Evolutionary conservation across 371 early-diverging fungal species (phyloP), one percentile per base, ranked within the genome.

Genomic region (Mortierella sp.): DNA sequence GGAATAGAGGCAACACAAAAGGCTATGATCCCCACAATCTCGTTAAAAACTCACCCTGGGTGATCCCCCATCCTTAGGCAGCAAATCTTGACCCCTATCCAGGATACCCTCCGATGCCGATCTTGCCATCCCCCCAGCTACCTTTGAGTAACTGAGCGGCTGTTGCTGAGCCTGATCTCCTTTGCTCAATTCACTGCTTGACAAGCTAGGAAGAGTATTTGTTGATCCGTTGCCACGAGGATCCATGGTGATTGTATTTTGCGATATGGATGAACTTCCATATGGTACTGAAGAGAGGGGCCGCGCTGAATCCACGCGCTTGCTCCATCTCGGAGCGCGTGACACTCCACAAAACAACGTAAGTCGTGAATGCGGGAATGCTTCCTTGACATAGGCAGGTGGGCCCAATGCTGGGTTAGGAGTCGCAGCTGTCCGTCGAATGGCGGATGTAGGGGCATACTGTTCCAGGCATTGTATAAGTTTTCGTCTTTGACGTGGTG

Each of bases 331-430:
- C 10, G 80, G 80, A 0, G 80, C 75, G 9, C 71, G 66, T 5
- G 91, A 90, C 24, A 86, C 75, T 3, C 76, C 83, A 58, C 88
- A 87, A 8, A 85, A 78, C 10, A 90, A 75, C 0, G 88, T 79
- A 66, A 91, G 72, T 39, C 88, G 85, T 18, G 89, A 89, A 64
- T 89, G 87, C 0, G 93, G 93, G 71, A 88, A 93, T 3, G 93
- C 89, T 49, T 86, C 84, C 54, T 89, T 86, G 11, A 89, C 77
- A 32, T 87, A 84, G 3, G 84, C 64, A 8, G 91, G 91, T 2
- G 89, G 87, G 0, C 90, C 91, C 40, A 87, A 86, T 10, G 70
- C 61, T 26, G 66, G 66, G 35, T 73, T 78, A 3, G 24, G 26
- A 8, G 37, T 57, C 0, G 64, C 32, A 0, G 66, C 20, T 28